Evolutionary conservation across 2,329 filamentous ascomycete species (phyloP).

Genomic region (Paraconiothyrium brasiliense): DNA sequence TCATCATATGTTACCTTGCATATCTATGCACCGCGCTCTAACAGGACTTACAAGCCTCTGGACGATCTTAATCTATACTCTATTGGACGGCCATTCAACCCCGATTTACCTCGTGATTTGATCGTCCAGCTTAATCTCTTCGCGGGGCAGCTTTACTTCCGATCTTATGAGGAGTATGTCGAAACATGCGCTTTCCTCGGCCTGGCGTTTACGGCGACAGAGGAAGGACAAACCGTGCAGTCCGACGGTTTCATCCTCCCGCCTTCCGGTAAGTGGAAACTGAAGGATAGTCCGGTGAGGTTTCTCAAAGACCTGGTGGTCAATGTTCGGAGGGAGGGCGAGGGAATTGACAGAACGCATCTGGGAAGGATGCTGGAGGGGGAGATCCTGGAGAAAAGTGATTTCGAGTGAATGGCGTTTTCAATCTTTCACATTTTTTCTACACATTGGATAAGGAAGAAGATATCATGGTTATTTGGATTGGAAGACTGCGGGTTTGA

Average conservation of each 20-base stretch:
- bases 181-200: constrained; percentile 63
- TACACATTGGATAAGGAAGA: not conserved
- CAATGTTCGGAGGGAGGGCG: constrained; percentile 44
- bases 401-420: constrained; percentile 35
- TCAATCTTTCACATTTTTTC: not conserved
- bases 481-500: not conserved
- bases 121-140: constrained; percentile 69
- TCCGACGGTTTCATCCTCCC: constrained; percentile 49
- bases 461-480: not conserved
- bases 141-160: constrained; percentile 72
- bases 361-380: constrained; percentile 54
- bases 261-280: constrained; percentile 38
- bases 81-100: constrained; percentile 32
- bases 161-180: constrained; percentile 63
- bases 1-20: constrained; percentile 56
- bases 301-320: constrained; percentile 52
- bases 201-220: constrained; percentile 47
- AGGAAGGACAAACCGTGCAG: constrained; percentile 36
- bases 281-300: constrained; percentile 52
- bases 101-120: constrained; percentile 34
- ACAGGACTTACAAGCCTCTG: constrained; percentile 46
- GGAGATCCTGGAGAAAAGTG: constrained; percentile 41
- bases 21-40: constrained; percentile 62
- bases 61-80: constrained; percentile 60
- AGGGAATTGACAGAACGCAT: constrained; percentile 56